These are phyloP conservation scores for Meira miltonrushii DNA, from an alignment of 1,284 basidiomycete species.

Conservation along the genomic window DNA sequence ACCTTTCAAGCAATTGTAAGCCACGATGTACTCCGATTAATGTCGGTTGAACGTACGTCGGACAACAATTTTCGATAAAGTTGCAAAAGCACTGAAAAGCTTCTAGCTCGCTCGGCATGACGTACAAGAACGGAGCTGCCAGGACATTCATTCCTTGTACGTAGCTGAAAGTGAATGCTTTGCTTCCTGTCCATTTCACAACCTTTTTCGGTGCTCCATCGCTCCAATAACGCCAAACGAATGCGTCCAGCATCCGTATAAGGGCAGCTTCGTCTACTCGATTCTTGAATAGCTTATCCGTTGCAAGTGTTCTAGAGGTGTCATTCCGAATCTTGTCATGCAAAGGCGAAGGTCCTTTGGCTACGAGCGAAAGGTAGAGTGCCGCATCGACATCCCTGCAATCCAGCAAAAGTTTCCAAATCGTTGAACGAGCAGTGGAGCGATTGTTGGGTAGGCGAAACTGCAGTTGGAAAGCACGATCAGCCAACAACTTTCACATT, in stretches of 20 bases:
- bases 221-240: conserved; percentile 90
- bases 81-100: conserved; percentile 91
- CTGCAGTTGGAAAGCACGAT: neutral
- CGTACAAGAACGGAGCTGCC: conserved; percentile 91
- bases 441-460: neutral
- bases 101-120: conserved; percentile 89
- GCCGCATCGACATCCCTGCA: conserved; percentile 21
- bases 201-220: conserved; percentile 20
- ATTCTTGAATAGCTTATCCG: conserved; percentile 89
- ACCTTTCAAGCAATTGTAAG: conserved; percentile 82
- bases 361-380: conserved; percentile 29
- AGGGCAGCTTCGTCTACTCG: conserved; percentile 92
- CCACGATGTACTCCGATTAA: conserved; percentile 89
- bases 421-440: conserved; percentile 9
- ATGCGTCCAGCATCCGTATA: conserved; percentile 88
- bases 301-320: conserved; percentile 75
- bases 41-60: conserved; percentile 90
- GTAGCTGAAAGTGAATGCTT: conserved; percentile 65
- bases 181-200: neutral
- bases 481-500: neutral
- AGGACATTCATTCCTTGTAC: conserved; percentile 99
- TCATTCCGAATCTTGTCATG: conserved; percentile 58
- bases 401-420: conserved; percentile 43
- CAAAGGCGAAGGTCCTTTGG: conserved; percentile 30
- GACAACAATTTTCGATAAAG: conserved; percentile 89